These are phyloP conservation scores for Mediolabrus comicus DNA, from an alignment of 108 stramenopile species.

Conservation along the genomic window DNA sequence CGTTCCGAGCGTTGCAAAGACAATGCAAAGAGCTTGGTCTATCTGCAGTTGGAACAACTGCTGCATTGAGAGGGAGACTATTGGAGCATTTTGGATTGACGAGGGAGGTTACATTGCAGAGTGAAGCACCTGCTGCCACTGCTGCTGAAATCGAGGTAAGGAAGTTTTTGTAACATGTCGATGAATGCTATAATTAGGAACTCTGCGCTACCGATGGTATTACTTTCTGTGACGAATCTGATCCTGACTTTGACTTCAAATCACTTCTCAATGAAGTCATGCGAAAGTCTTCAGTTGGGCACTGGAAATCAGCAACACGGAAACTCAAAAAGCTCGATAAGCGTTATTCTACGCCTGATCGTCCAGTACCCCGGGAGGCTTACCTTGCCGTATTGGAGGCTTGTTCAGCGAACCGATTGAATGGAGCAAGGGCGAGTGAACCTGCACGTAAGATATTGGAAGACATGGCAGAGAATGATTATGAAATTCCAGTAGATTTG, in stretches of 20 bases:
- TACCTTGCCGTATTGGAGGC: conserved; percentile 65
- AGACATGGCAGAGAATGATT: conserved; percentile 66
- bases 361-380: conserved; percentile 57
- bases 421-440: conserved; percentile 86
- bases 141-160: conserved; percentile 37
- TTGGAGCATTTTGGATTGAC: conserved; percentile 46
- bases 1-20: conserved; percentile 65
- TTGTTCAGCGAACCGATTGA: conserved; percentile 70
- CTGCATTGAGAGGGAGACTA: conserved; percentile 57
- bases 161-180: neutral
- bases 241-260: conserved; percentile 78
- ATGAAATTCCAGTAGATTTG: conserved; percentile 58
- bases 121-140: conserved; percentile 17
- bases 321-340: conserved; percentile 70
- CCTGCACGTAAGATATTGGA: conserved; percentile 84
- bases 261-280: conserved; percentile 53
- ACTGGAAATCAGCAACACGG: conserved; percentile 84
- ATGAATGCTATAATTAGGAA: conserved; percentile 25
- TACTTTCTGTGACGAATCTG: conserved; percentile 70
- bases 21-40: conserved; percentile 60
- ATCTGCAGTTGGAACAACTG: conserved; percentile 65
- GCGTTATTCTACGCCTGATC: conserved; percentile 37
- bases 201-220: conserved; percentile 53
- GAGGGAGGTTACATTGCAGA: conserved; percentile 35
- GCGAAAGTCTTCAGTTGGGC: conserved; percentile 57